Percentiles rank a stretch among this genome's conserved stretches.
phyloP scores from a whole-genome alignment of 2,329 filamentous ascomycete genomes.

The Ceratocystis alfenasii region DNA sequence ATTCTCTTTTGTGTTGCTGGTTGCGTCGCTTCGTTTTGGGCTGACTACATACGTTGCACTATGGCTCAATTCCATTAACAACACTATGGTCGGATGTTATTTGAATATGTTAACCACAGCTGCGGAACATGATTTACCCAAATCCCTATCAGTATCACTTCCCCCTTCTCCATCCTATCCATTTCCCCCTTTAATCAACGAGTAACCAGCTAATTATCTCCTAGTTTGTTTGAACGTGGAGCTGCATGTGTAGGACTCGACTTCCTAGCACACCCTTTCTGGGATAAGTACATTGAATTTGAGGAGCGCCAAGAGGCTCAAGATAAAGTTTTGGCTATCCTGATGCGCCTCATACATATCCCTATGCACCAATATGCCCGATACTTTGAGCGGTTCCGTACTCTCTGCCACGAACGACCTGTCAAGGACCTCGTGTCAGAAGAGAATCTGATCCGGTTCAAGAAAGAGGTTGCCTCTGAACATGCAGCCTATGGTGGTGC shows the following conservation, averaged over 20 bases:
- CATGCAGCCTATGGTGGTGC: slow-evolving; percentile 39
- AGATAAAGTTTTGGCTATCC: slow-evolving; percentile 74
- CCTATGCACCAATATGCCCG: slow-evolving; percentile 92
- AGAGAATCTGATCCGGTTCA: slow-evolving; percentile 56
- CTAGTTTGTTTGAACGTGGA: slow-evolving; percentile 86
- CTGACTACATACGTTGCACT: slow-evolving; percentile 19
- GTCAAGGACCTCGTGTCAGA: slow-evolving; percentile 58
- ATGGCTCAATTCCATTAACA: slow-evolving; percentile 16
- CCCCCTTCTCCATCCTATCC: slow-evolving; percentile 24
- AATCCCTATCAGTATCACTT: slow-evolving; percentile 24
- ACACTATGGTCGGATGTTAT: slow-evolving; percentile 11
- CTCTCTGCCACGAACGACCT: slow-evolving; percentile 60
- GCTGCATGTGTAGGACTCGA: slow-evolving; percentile 77
- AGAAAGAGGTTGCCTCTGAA: slow-evolving; percentile 59
- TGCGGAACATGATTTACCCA: slow-evolving; percentile 17
- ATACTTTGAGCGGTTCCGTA: slow-evolving; percentile 85
- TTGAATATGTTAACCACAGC: slow-evolving; percentile 7
- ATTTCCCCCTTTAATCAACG: slow-evolving; percentile 26
- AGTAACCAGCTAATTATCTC: slow-evolving; percentile 7
- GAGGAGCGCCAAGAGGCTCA: slow-evolving; percentile 79
- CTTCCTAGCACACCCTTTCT: slow-evolving; percentile 89
- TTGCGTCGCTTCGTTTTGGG: slow-evolving; percentile 7
- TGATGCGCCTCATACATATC: slow-evolving; percentile 71
- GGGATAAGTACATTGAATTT: slow-evolving; percentile 98
- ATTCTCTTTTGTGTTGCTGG: not conserved